Evolutionary conservation across 129 eudicot genomes (phyloP), one percentile per base, ranked within the genome.

Genomic region (Flaveria linearis): DNA sequence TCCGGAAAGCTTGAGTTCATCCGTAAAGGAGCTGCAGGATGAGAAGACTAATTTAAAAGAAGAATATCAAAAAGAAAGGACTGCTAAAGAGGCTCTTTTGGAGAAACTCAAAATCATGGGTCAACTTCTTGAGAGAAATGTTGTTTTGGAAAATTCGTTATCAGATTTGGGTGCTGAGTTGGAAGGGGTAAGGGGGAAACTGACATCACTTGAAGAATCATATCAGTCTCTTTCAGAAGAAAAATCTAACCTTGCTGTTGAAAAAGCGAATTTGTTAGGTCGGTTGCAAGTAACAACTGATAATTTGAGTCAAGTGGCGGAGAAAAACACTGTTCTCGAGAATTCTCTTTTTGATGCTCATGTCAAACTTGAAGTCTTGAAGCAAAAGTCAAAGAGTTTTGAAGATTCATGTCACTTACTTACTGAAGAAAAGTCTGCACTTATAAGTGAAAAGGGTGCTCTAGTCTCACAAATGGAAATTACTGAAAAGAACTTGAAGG

Each of bases 401-500:
- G 96, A 92, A 84, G 88, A 88, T 79, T 92, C 94, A 13, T 85
- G 85, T 67, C 82, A 78, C 82, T 65, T 92, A 72, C 96, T 88
- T 49, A 67, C 75, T 11, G 76, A 85, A 73, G 86, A 90, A 83
- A 92, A 88, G 62, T 82, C 90, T 43, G 76, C 62, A 70, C 84
- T 90, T 49, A 50, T 82, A 10, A 67, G 82, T 78, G 96, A 90
- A 72, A 90, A 85, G 71, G 87, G 80, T 63, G 66, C 66, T 64
- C 52, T 92, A 22, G 57, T 69, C 74, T 81, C 87, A 15, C 83
- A 90, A 60, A 70, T 88, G 68, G 90, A 86, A 77, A 75, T 72
- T n/a, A 74, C 92, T 23, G 81, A 71, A 61, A 67, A 64, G 10
- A 83, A 66, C 49, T 60, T 93, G 42, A 84, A 86, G 26, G 84